Conservation (phyloP, 2,329 filamentous ascomycete genomes). For the Neurospora sp. region DNA sequence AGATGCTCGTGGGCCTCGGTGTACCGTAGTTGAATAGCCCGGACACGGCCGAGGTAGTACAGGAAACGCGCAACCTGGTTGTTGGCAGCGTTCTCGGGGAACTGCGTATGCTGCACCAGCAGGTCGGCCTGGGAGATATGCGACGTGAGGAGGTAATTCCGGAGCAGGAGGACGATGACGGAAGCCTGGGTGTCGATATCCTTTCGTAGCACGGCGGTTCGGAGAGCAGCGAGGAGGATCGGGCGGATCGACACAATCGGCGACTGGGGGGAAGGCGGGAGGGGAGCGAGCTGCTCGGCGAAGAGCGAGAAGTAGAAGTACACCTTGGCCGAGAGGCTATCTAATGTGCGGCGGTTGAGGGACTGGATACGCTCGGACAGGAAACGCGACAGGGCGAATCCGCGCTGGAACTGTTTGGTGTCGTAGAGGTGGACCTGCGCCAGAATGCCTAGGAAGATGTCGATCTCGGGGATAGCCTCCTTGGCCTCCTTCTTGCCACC, state of each 20-base stretch:
- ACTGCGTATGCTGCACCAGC: slow-evolving; percentile 89
- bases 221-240: slow-evolving; percentile 73
- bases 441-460: slow-evolving; percentile 80
- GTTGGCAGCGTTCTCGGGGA: slow-evolving; percentile 88
- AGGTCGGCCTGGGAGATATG: slow-evolving; percentile 96
- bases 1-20: slow-evolving; percentile 94
- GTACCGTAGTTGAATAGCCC: slow-evolving; percentile 92
- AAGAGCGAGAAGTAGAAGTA: slow-evolving; percentile 98
- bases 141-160: slow-evolving; percentile 91
- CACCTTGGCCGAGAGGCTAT: slow-evolving; percentile 86
- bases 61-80: slow-evolving; percentile 97
- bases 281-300: slow-evolving; percentile 79
- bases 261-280: slow-evolving; percentile 81
- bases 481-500: slow-evolving; percentile 47
- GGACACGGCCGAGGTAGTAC: slow-evolving; percentile 94
- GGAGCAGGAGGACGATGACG: slow-evolving; percentile 86
- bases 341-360: slow-evolving; percentile 86
- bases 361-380: slow-evolving; percentile 78
- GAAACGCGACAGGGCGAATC: slow-evolving; percentile 73
- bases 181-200: slow-evolving; percentile 96
- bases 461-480: slow-evolving; percentile 76
- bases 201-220: slow-evolving; percentile 93
- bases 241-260: slow-evolving; percentile 80
- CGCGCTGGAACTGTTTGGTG: slow-evolving; percentile 67
- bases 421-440: slow-evolving; percentile 84